phyloP scores from a whole-genome alignment of 2,329 filamentous ascomycete genomes.

The Epicoccum sorghinum region DNA sequence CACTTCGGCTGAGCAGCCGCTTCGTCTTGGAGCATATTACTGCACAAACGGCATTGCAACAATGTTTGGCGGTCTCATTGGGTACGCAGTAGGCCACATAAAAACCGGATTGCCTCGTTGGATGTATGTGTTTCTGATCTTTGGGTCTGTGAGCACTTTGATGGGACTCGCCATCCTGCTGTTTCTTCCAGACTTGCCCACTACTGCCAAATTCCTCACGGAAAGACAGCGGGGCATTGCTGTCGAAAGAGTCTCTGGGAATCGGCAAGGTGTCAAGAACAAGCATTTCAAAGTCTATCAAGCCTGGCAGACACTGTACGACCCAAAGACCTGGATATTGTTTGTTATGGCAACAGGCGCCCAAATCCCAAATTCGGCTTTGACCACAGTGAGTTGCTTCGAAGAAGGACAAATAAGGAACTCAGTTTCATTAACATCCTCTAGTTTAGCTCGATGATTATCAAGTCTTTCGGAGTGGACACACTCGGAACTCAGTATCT shows the following conservation, averaged over 20 bases:
- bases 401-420: not conserved
- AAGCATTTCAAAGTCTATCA: slow-evolving; percentile 55
- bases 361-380: slow-evolving; percentile 62
- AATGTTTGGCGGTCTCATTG: slow-evolving; percentile 62
- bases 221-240: slow-evolving; percentile 32
- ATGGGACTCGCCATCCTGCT: slow-evolving; percentile 54
- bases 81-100: slow-evolving; percentile 64
- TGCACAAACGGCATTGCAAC: slow-evolving; percentile 62
- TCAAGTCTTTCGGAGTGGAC: slow-evolving; percentile 81
- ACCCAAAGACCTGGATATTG: slow-evolving; percentile 50
- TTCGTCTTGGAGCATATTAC: slow-evolving; percentile 51
- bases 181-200: slow-evolving; percentile 58
- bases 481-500: slow-evolving; percentile 77
- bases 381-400: slow-evolving; percentile 53
- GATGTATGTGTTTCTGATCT: slow-evolving; percentile 65
- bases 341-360: slow-evolving; percentile 54
- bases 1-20: slow-evolving; percentile 66
- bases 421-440: not conserved
- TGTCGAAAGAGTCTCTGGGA: slow-evolving; percentile 51
- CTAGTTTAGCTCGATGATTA: slow-evolving; percentile 56
- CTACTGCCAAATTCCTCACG: slow-evolving; percentile 30
- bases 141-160: slow-evolving; percentile 43
- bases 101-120: slow-evolving; percentile 48
- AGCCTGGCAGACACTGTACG: slow-evolving; percentile 52
- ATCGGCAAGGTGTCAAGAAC: slow-evolving; percentile 59